phyloP scores from a whole-genome alignment of 306 rosid genomes.

The Pterocarpus santalinus region DNA sequence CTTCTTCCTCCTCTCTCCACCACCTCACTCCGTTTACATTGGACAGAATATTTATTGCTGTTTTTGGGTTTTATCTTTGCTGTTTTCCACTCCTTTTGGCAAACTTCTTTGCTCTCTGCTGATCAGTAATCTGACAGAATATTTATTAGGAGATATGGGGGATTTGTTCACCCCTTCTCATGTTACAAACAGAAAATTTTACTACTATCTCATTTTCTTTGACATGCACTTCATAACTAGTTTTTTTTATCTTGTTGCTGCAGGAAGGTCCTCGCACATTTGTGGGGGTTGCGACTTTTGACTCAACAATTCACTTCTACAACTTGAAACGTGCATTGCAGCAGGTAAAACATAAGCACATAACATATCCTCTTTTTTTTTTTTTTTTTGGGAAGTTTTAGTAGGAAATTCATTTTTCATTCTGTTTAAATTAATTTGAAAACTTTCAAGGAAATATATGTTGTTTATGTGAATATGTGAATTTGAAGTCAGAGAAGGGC shows the following conservation, averaged over 20 bases:
- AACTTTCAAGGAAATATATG: neutral
- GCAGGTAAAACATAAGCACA: constrained; percentile 67
- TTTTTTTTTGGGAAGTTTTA: neutral
- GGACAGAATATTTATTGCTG: constrained; percentile 10
- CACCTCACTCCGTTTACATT: neutral
- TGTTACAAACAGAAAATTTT: neutral
- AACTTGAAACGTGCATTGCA: constrained; percentile 92
- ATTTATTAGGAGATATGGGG: neutral
- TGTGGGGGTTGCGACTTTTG: constrained; percentile 97
- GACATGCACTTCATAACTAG: constrained; percentile 27
- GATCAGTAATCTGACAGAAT: constrained; percentile 9
- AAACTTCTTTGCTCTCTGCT: constrained; percentile 14
- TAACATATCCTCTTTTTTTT: constrained; percentile 11
- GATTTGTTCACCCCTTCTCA: neutral
- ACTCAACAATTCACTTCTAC: constrained; percentile 94
- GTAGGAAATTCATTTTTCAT: constrained; percentile 11
- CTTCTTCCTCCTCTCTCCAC: constrained; percentile 13
- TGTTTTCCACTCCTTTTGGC: constrained; percentile 1
- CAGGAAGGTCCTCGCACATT: constrained; percentile 94
- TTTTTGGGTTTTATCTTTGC: constrained; percentile 22
- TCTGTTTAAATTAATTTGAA: neutral
- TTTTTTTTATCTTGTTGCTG: constrained; percentile 37
- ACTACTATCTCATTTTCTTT: constrained; percentile 13
- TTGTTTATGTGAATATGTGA: constrained; percentile 1
- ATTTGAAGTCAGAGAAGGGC: constrained; percentile 12